Conservation (phyloP, 768 basidiomycete genomes). For the Auricularia cornea region DNA sequence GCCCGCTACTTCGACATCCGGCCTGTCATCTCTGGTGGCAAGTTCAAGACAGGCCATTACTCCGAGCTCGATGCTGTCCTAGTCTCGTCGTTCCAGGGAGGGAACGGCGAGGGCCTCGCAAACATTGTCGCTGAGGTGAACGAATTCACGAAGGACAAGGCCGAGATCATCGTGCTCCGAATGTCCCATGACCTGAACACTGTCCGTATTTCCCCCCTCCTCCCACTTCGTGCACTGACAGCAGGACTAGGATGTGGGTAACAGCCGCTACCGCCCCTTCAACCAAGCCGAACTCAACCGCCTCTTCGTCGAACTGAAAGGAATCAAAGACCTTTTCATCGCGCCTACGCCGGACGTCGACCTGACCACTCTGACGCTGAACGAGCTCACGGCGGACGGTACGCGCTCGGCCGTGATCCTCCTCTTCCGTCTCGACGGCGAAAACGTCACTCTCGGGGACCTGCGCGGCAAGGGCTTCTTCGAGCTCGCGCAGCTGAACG, state of each 20-base stretch:
- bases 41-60: neutral
- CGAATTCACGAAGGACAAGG: neutral
- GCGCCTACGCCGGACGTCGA: neutral
- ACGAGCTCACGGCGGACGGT: neutral
- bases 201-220: neutral
- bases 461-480: constrained; percentile 1
- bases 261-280: neutral
- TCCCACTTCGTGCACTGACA: neutral
- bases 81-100: neutral
- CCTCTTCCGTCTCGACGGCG: neutral
- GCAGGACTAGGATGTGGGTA: neutral
- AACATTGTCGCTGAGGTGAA: neutral
- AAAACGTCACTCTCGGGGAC: neutral
- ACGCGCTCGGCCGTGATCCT: neutral
- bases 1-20: neutral
- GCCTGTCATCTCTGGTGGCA: neutral
- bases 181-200: neutral
- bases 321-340: neutral
- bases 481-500: neutral
- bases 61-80: neutral
- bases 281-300: neutral
- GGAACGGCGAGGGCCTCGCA: neutral
- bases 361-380: neutral
- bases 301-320: neutral
- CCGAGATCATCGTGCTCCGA: neutral